phyloP scores from a whole-genome alignment of 78 protist species.

The Salpingoeca rosetta region DNA sequence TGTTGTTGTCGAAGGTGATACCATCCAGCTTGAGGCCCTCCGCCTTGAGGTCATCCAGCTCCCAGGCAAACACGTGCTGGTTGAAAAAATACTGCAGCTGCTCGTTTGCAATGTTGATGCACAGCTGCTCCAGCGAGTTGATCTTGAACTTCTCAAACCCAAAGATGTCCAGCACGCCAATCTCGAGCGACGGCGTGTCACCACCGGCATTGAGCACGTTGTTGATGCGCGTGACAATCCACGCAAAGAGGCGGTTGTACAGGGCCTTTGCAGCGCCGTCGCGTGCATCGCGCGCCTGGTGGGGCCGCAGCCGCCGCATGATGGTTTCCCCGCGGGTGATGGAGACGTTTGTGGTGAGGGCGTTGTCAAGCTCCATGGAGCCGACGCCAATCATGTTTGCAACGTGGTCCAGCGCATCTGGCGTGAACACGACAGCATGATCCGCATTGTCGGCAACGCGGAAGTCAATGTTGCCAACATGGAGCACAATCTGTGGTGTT shows the following conservation, averaged over 20 bases:
- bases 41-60: not conserved
- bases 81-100: constrained; percentile 41
- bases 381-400: not conserved
- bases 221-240: constrained; percentile 68
- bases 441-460: not conserved
- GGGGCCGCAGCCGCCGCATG: not conserved
- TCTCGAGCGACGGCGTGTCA: not conserved
- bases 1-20: constrained; percentile 7
- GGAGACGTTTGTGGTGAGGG: not conserved
- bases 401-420: not conserved
- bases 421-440: not conserved
- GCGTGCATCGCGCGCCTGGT: constrained; percentile 46
- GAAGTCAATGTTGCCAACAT: constrained; percentile 64
- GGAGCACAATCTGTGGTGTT: too few relatives aligned
- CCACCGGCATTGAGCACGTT: not conserved
- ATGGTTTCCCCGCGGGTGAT: not conserved
- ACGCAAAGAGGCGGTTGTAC: constrained; percentile 72
- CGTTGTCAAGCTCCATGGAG: not conserved
- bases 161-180: not conserved
- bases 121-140: not conserved
- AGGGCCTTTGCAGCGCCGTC: constrained; percentile 85
- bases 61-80: constrained; percentile 27
- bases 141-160: not conserved
- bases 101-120: constrained; percentile 69
- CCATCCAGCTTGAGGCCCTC: not conserved